These are phyloP conservation scores for Russula foetens DNA, from an alignment of 768 basidiomycete species.

Conservation along the genomic window DNA sequence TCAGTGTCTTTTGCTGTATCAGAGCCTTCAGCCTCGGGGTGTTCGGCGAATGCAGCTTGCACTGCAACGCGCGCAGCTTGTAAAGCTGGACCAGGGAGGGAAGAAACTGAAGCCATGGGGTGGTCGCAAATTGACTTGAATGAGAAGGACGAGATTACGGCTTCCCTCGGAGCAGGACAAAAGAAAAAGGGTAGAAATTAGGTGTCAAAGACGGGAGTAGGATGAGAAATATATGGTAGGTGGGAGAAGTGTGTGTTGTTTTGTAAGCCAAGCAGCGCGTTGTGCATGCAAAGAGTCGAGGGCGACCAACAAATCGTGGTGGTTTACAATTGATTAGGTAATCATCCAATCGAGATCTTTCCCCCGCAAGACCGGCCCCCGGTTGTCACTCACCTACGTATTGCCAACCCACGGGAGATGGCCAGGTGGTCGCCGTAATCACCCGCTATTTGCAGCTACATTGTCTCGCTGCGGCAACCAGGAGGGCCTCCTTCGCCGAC, in stretches of 20 bases:
- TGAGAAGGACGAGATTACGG: neutral
- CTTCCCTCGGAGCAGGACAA: neutral
- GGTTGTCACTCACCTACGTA: no score
- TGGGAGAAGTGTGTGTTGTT: neutral
- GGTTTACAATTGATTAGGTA: neutral
- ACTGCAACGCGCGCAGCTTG: constrained; percentile 77
- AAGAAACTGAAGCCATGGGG: constrained; percentile 33
- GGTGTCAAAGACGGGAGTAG: neutral
- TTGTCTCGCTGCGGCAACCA: no score
- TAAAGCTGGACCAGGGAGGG: constrained; percentile 57
- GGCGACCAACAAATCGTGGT: no score
- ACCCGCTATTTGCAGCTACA: neutral
- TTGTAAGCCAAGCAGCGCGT: neutral
- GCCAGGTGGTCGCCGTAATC: neutral
- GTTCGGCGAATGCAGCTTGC: constrained; percentile 60
- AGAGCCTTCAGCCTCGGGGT: constrained; percentile 26
- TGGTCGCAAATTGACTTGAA: constrained; percentile 3
- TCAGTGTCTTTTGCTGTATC: constrained; percentile 28
- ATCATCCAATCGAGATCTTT: no score
- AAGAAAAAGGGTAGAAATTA: no score
- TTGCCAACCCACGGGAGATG: no score
- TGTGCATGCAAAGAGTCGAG: no score
- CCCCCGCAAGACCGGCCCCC: no score
- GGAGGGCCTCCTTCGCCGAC: no score
- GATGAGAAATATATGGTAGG: neutral